A percentile compares a stretch with the other conserved stretches of the same genome.
These are phyloP conservation scores for Kluyveromyces sp. DNA, from an alignment of 1,139 yeast genomes.

Conservation along the genomic window DNA sequence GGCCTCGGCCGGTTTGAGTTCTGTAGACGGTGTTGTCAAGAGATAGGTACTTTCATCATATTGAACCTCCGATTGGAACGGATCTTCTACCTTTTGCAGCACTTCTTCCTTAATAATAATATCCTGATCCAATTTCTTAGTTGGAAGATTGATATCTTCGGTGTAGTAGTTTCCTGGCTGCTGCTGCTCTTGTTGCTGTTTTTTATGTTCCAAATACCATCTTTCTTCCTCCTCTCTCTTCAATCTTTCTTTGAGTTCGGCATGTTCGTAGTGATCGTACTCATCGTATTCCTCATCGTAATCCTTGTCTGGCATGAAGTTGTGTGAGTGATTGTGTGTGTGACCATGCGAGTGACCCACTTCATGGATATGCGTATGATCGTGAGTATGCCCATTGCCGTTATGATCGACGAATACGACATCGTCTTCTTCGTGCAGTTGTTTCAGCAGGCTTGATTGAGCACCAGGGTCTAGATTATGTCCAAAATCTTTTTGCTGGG, in stretches of 20 bases:
- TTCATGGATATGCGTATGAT: not conserved
- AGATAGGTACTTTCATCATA: not conserved
- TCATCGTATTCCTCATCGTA: not conserved
- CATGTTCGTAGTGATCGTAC: not conserved
- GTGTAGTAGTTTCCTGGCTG: not conserved
- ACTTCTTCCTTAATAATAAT: not conserved
- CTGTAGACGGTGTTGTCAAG: not conserved
- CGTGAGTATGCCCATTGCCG: not conserved
- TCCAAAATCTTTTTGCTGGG: not conserved
- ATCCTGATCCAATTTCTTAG: not conserved
- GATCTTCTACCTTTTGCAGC: not conserved
- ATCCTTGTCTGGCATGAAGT: not conserved
- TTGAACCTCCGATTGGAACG: not conserved
- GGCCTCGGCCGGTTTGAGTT: not conserved
- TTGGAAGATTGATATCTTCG: not conserved
- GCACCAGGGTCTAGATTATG: constrained; percentile 5
- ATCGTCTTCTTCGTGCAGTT: not conserved
- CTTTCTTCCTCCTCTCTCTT: constrained; percentile 13
- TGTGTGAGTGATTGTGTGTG: not conserved
- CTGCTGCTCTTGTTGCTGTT: not conserved
- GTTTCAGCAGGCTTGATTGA: not conserved
- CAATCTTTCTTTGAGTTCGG: constrained; percentile 11
- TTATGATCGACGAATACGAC: not conserved
- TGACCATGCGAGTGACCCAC: not conserved
- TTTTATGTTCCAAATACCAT: constrained; percentile 13